Evolutionary conservation across 306 rosid genomes (phyloP).

Genomic region (Malus sylvestris): DNA sequence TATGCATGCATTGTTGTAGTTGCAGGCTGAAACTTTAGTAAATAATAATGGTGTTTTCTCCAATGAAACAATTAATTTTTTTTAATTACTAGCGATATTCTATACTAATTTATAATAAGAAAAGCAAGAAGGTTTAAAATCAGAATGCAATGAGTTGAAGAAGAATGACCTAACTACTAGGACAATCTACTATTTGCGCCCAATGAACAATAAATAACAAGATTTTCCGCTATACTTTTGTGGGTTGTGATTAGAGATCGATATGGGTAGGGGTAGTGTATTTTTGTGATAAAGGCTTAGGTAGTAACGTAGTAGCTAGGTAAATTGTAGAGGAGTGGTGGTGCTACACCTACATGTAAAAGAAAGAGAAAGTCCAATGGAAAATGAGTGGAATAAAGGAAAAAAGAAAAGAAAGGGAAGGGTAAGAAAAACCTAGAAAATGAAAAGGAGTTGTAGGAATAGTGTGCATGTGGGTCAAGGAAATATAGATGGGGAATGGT

Average conservation of each 20-base stretch:
- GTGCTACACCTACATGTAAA: not conserved
- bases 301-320: slow-evolving; percentile 25
- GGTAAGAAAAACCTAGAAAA: not conserved
- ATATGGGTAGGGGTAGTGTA: slow-evolving; percentile 18
- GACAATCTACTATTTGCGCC: too few relatives aligned
- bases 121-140: too few relatives aligned
- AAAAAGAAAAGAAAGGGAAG: not conserved
- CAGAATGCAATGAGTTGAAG: too few relatives aligned
- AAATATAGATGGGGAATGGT: not conserved
- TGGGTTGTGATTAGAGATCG: slow-evolving; percentile 29
- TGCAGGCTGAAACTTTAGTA: not conserved
- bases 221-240: not conserved
- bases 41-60: not conserved
- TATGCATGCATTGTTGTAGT: not conserved
- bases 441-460: not conserved
- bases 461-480: not conserved
- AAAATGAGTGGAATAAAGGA: not conserved
- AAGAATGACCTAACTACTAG: too few relatives aligned
- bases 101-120: too few relatives aligned
- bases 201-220: not conserved
- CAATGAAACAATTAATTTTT: not conserved
- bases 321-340: slow-evolving; percentile 29
- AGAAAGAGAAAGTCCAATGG: not conserved
- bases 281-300: slow-evolving; percentile 26
- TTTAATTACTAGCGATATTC: too few relatives aligned